Conservation (phyloP, 2,329 filamentous ascomycete genomes). For the Penicillium sumatraense region DNA sequence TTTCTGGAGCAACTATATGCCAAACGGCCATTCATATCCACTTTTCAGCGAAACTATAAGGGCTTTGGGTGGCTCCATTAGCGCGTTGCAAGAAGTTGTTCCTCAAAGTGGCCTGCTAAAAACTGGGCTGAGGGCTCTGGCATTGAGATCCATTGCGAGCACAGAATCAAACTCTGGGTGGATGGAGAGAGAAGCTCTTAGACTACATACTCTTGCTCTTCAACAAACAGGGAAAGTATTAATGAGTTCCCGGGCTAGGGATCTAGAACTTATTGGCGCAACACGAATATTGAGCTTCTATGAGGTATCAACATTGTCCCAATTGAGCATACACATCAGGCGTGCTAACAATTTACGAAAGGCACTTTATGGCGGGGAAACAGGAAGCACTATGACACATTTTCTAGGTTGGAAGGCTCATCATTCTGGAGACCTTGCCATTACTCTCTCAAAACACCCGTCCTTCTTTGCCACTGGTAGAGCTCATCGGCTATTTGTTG, state of each 20-base stretch:
- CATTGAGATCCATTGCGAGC: not conserved
- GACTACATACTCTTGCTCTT: slow-evolving; percentile 1
- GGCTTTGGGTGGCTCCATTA: slow-evolving; percentile 10
- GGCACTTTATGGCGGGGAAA: slow-evolving; percentile 10
- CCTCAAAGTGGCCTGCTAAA: slow-evolving; percentile 1
- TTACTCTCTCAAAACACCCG: slow-evolving; percentile 4
- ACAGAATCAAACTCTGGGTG: not conserved
- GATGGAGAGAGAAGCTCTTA: slow-evolving; percentile 7
- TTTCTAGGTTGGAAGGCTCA: slow-evolving; percentile 3
- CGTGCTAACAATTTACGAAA: not conserved
- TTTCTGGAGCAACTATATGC: slow-evolving; percentile 10
- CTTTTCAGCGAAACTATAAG: not conserved
- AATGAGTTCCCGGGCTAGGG: not conserved
- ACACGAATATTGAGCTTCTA: slow-evolving; percentile 8
- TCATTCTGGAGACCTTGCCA: slow-evolving; percentile 9
- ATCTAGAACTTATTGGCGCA: slow-evolving; percentile 4
- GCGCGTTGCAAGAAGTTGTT: slow-evolving; percentile 1
- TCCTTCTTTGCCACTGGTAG: slow-evolving; percentile 3
- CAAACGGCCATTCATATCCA: not conserved
- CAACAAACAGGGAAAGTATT: not conserved
- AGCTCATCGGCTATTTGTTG: slow-evolving; percentile 12
- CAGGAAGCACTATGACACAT: not conserved
- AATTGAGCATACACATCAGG: not conserved
- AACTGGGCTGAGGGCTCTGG: slow-evolving; percentile 4
- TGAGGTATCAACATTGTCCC: slow-evolving; percentile 2